Percentiles rank a stretch among this genome's conserved stretches.
Evolutionary conservation across 164 flowering plant species (phyloP).

Genomic region (Sextonia rubra): DNA sequence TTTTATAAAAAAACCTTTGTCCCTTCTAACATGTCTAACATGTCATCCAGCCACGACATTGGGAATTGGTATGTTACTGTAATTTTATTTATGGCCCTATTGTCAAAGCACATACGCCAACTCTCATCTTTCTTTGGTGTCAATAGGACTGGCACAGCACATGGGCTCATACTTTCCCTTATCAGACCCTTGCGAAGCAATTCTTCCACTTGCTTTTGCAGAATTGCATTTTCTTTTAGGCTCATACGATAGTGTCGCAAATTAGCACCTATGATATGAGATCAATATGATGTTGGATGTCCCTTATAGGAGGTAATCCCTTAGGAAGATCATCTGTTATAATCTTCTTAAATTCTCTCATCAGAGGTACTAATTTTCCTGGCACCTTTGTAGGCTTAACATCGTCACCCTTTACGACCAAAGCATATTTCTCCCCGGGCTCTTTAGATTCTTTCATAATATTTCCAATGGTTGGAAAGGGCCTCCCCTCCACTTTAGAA

Average conservation of each 20-base stretch:
- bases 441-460: neutral
- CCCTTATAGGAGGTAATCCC: neutral
- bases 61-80: neutral
- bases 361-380: neutral
- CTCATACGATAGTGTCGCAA: neutral
- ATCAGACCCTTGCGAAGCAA: no score
- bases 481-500: neutral
- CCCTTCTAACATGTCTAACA: neutral
- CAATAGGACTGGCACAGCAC: neutral
- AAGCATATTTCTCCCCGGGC: neutral
- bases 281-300: neutral
- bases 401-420: neutral
- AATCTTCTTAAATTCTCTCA: neutral
- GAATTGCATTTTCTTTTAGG: no score
- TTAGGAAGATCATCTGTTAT: neutral
- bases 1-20: neutral
- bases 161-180: neutral
- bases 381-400: neutral
- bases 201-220: neutral
- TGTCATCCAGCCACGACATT: neutral
- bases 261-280: neutral
- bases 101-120: slow-evolving; percentile 7
- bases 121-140: slow-evolving; percentile 8
- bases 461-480: neutral
- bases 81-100: slow-evolving; percentile 10